These are phyloP conservation scores for Tagetes patula DNA, from an alignment of 129 eudicot species.

Conservation along the genomic window DNA sequence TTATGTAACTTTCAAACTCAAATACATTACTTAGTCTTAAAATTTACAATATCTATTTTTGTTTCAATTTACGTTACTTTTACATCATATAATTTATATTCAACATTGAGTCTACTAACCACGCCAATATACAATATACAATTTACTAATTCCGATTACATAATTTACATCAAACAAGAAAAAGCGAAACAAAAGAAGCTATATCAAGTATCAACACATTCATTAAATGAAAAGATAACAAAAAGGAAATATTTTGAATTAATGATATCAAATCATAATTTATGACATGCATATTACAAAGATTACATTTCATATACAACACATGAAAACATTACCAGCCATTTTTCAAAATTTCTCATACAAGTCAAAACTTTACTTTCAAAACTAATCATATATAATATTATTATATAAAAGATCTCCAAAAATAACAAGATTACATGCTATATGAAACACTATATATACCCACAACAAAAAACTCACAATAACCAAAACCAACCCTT, in stretches of 20 bases:
- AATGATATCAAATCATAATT: neutral
- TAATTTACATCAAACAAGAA: neutral
- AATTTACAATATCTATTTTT: no score
- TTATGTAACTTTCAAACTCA: no score
- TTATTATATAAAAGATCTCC: constrained; percentile 17
- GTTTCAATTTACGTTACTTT: neutral
- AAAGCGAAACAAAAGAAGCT: neutral
- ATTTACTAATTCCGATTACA: neutral
- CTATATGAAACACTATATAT: constrained; percentile 34
- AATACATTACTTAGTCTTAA: no score
- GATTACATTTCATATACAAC: neutral
- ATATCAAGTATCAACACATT: neutral
- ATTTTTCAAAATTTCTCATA: neutral
- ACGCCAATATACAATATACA: neutral
- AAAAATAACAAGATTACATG: constrained; percentile 26
- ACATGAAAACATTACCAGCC: neutral
- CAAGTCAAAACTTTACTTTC: constrained; percentile 24
- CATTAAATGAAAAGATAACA: neutral
- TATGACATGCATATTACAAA: neutral
- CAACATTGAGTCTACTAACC: neutral
- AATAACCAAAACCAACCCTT: constrained; percentile 34
- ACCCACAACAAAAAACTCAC: constrained; percentile 33
- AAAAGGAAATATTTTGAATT: neutral
- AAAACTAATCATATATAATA: neutral
- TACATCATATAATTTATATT: neutral